Evolutionary conservation across 2,329 filamentous ascomycete genomes (phyloP), one percentile per base, ranked within the genome.

Genomic region (Penicillium glabrum): DNA sequence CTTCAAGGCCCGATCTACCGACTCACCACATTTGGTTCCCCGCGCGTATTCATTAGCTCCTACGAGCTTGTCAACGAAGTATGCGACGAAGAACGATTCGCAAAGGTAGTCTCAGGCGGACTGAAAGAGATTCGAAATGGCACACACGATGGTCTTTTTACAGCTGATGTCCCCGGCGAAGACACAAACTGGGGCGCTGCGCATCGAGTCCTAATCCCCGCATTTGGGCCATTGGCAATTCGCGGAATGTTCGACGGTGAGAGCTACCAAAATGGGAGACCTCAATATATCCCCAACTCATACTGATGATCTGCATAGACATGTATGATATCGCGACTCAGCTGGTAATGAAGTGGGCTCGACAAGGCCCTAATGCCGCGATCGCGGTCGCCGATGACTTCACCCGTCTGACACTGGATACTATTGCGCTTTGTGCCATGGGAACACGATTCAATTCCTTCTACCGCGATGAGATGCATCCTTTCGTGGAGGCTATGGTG

Each of bases 381-480:
- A 88, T 92, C 56, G 75, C 80, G 45, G 83, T 84, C 0, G 81
- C 83, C 0, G 85, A 88, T 19, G 87, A 90, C 70, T 89, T 90
- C 60, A 90, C 88, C 2, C 82, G 88, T n/a, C 75, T 91, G 31
- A 86, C 89, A 0, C 80, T 92, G 2, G 89, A 92, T 68, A 89
- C 88, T 0, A 80, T 92, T 9, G 87, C 86, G 1, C 79, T 92
- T 27, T 89, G 87, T 69, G 79, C 84, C n/a, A 88, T 90, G 85
- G 83, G 83, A 37, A 88, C 81, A 57, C 85, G 89, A 19, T 91
- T 91, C 79, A 91, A 91, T 73, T 87, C 84, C 1, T 91, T 87
- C 72, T 92, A 91, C 67, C 79, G 80, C 27, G 83, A 89, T 14
- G 79, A 85, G 9, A 76, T 88, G 69, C 89, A 92, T 62, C 88